Base-by-base conservation (phyloP, 1,284 basidiomycete species). In the Pseudozyma hubeiensis region DNA sequence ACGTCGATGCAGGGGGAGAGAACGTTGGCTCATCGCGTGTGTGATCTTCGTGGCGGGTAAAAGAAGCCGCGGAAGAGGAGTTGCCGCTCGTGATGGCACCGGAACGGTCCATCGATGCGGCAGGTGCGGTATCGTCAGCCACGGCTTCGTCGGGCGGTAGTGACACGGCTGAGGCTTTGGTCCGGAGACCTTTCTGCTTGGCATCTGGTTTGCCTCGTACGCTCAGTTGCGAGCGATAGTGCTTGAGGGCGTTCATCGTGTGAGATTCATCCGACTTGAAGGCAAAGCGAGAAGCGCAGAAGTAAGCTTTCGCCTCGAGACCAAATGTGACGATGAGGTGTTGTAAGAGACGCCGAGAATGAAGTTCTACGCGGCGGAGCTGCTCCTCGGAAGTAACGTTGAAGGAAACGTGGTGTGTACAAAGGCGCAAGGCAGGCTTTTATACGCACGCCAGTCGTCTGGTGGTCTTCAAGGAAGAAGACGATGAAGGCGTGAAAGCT, bases 1-100 rank as follows among this genome's bases (percentile, higher is more conserved):
- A 71, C 3, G 34, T 34, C 2, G 53, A 65, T 3, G 5, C 14
- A 5, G 64, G 59, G 13, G 64, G 64, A n/a, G 11, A 17, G n/a
- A 14, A n/a, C n/a, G 7, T 16, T 7, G 8, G 41, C 45, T 19
- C 5, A 29, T 53, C 33, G 33, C 5, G 43, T 19, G 6, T 37
- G 41, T 3, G n/a, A 10, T 29, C 7, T 17, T 29, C 29, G 46
- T 3, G 2, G 19, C 11, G 33, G 8, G 39, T 17, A 19, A 35
- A 35, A 8, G 16, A 41, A 17, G 17, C 19, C 17, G 29, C 13
- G 17, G 39, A 40, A 30, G 44, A 24, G 11, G 43, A 37, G 11
- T 34, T 35, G 29, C 8, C 11, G 16, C 16, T 41, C 17, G 37
- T 13, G 31, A 33, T 29, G 33, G 39, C 14, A 9, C 24, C 19